phyloP scores from a whole-genome alignment of 2,329 filamentous ascomycete species.

The Hymenoscyphus albidus region DNA sequence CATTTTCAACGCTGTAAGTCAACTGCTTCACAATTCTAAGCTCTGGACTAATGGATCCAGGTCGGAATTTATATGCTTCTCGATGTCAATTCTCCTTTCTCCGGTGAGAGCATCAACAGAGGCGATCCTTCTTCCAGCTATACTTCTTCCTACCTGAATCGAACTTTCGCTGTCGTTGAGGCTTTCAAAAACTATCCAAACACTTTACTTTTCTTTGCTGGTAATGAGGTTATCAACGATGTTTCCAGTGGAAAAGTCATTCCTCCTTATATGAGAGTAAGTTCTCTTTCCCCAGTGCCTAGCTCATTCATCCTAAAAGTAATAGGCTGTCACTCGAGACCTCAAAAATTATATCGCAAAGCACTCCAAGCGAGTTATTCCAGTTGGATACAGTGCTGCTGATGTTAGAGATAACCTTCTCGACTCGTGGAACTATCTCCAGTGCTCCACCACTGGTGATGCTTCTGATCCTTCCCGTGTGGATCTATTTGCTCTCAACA shows the following conservation, averaged over 20 bases:
- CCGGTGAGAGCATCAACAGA: constrained; percentile 54
- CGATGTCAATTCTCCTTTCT: constrained; percentile 63
- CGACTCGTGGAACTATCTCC: constrained; percentile 72
- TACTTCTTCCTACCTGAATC: constrained; percentile 57
- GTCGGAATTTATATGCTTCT: constrained; percentile 66
- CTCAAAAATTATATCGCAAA: constrained; percentile 77
- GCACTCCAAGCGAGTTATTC: constrained; percentile 63
- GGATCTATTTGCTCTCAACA: constrained; percentile 77
- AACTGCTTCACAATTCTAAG: constrained; percentile 27
- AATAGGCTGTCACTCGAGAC: constrained; percentile 70
- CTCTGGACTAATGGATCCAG: constrained; percentile 17
- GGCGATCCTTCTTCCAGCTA: constrained; percentile 56
- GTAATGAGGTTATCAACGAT: constrained; percentile 74
- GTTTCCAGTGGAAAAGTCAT: constrained; percentile 54
- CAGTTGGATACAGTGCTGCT: constrained; percentile 76
- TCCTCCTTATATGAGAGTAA: constrained; percentile 61
- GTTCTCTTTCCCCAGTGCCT: constrained; percentile 3
- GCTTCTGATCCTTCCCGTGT: constrained; percentile 58
- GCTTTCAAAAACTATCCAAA: constrained; percentile 65
- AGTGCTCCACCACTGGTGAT: constrained; percentile 57
- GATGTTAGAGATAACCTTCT: constrained; percentile 70
- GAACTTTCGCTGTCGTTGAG: constrained; percentile 64
- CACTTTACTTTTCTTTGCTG: constrained; percentile 70
- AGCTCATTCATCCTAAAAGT: constrained; percentile 21
- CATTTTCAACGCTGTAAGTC: constrained; percentile 57